Conservation (phyloP, 2,329 filamentous ascomycete genomes). For the Tolypocladium capitatum region DNA sequence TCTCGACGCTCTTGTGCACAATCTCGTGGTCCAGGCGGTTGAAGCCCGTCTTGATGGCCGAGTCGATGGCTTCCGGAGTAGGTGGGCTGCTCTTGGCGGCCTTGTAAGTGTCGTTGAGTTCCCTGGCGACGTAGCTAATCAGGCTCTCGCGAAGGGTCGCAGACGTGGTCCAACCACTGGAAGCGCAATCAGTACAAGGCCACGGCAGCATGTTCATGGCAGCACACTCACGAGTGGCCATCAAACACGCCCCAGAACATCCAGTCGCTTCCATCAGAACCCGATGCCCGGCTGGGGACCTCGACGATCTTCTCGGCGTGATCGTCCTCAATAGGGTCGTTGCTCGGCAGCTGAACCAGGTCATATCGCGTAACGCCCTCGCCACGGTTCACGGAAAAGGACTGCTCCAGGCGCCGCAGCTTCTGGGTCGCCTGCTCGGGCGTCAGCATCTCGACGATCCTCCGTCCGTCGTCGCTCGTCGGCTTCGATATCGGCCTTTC, state of each 20-base stretch:
- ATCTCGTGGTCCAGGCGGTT: conserved; percentile 85
- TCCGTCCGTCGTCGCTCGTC: conserved; percentile 70
- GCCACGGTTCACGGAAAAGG: conserved; percentile 78
- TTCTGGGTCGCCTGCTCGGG: conserved; percentile 88
- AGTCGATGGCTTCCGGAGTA: conserved; percentile 67
- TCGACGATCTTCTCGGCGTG: conserved; percentile 97
- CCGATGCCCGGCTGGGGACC: conserved; percentile 47
- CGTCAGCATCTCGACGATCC: conserved; percentile 90
- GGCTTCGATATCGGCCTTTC: conserved; percentile 81
- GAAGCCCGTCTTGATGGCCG: conserved; percentile 88
- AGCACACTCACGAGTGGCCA: conserved; percentile 64
- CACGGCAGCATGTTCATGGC: conserved; percentile 3
- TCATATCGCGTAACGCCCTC: conserved; percentile 91
- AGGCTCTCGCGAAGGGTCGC: conserved; percentile 87
- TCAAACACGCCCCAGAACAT: conserved; percentile 99
- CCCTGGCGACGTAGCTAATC: conserved; percentile 83
- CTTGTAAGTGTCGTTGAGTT: conserved; percentile 87
- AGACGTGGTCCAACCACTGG: conserved; percentile 91
- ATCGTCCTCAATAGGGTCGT: conserved; percentile 96
- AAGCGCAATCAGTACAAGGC: background rate
- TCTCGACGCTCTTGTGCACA: conserved; percentile 81
- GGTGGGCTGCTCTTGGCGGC: conserved; percentile 51
- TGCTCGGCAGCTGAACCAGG: conserved; percentile 85
- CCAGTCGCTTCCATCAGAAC: conserved; percentile 53
- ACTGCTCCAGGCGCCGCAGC: conserved; percentile 79